Percentiles rank a stretch among this genome's conserved stretches.
Evolutionary conservation across 306 rosid genomes (phyloP).

Genomic region (Boehmeria nivea): DNA sequence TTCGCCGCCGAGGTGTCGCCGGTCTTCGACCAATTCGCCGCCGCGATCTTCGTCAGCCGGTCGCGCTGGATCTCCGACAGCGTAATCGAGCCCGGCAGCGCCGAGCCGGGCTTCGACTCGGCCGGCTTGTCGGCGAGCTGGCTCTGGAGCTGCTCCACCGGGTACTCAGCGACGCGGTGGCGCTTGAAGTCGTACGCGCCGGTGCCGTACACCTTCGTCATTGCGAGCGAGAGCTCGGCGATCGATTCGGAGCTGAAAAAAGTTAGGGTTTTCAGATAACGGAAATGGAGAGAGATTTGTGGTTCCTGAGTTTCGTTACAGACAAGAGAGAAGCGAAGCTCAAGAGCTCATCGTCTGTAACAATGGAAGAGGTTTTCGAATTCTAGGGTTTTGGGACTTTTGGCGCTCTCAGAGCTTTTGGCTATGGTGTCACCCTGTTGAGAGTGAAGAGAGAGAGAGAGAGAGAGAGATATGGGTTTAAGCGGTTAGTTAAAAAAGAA

Average conservation of each 20-base stretch:
- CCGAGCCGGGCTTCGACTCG: slow-evolving; percentile 51
- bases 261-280: slow-evolving; percentile 16
- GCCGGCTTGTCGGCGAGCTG: slow-evolving; percentile 36
- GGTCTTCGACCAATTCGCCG: slow-evolving; percentile 58
- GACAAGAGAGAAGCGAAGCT: neutral
- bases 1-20: slow-evolving; percentile 29
- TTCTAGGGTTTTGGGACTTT: slow-evolving; percentile 15
- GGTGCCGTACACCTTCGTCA: slow-evolving; percentile 88
- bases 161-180: slow-evolving; percentile 93
- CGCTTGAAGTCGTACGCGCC: slow-evolving; percentile 85
- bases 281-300: neutral
- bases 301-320: neutral
- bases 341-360: neutral
- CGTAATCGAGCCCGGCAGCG: slow-evolving; percentile 61
- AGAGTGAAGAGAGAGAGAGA: neutral
- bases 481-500: neutral
- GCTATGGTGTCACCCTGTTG: no score
- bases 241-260: neutral
- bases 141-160: slow-evolving; percentile 35
- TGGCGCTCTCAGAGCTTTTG: neutral
- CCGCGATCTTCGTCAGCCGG: slow-evolving; percentile 81
- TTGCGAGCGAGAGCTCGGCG: slow-evolving; percentile 11
- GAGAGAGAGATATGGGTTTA: neutral
- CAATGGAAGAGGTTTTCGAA: neutral
- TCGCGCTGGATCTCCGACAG: slow-evolving; percentile 85